These are phyloP conservation scores for Globisporangium splendens DNA, from an alignment of 352 stramenopile species.

Conservation along the genomic window DNA sequence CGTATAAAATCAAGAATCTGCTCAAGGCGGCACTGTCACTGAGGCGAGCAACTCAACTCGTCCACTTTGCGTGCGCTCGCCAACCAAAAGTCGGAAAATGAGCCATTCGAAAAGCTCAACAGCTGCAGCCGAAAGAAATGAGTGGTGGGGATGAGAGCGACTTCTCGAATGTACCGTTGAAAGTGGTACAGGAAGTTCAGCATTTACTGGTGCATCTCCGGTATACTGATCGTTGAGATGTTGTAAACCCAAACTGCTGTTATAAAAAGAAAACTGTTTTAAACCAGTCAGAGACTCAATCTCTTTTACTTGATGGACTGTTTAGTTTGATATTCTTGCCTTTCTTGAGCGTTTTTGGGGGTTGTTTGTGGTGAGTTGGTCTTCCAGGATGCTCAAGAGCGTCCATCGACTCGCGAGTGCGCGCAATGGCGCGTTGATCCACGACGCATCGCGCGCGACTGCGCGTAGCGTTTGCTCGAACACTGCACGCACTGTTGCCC, in stretches of 20 bases:
- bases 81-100: neutral
- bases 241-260: too few relatives aligned
- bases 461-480: neutral
- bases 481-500: neutral
- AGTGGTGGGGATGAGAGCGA: slow-evolving; percentile 3
- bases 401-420: neutral
- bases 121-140: slow-evolving; percentile 1
- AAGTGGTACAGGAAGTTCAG: neutral
- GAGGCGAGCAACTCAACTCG: too few relatives aligned
- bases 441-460: slow-evolving; percentile 1
- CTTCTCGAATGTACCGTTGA: neutral
- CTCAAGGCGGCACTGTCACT: neutral
- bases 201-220: too few relatives aligned
- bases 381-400: neutral
- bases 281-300: too few relatives aligned
- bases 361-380: too few relatives aligned
- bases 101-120: neutral
- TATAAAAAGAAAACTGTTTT: too few relatives aligned
- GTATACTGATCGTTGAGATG: too few relatives aligned
- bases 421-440: neutral
- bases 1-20: neutral
- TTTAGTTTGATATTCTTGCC: too few relatives aligned
- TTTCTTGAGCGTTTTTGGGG: too few relatives aligned
- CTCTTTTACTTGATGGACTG: too few relatives aligned
- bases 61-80: too few relatives aligned